Conservation (phyloP, 768 basidiomycete species). For the Trametes gibbosa region DNA sequence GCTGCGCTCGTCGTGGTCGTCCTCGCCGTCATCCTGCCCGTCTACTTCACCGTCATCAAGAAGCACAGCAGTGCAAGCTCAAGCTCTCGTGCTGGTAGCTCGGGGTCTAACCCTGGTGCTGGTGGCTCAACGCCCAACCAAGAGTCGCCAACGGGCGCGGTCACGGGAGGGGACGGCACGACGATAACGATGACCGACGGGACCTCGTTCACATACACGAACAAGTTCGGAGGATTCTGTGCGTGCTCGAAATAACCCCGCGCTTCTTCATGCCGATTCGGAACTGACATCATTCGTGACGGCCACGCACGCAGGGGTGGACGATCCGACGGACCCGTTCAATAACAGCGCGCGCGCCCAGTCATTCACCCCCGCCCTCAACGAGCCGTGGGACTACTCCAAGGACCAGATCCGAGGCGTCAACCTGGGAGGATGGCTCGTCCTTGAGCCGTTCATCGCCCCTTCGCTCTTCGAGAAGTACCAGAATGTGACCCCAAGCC, state of each 20-base stretch:
- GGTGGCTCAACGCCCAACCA: slow-evolving; percentile 12
- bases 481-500: slow-evolving; percentile 32
- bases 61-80: slow-evolving; percentile 6
- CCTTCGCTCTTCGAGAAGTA: slow-evolving; percentile 66
- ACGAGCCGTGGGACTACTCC: slow-evolving; percentile 72
- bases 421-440: slow-evolving; percentile 77
- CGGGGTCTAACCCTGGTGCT: not conserved
- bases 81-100: not conserved
- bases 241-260: slow-evolving; percentile 28
- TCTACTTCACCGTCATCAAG: slow-evolving; percentile 24
- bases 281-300: slow-evolving; percentile 13
- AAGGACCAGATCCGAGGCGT: slow-evolving; percentile 62
- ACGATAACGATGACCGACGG: slow-evolving; percentile 61
- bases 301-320: slow-evolving; percentile 50
- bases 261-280: not conserved
- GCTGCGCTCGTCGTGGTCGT: slow-evolving; percentile 26
- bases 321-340: slow-evolving; percentile 72
- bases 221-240: slow-evolving; percentile 74
- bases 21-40: slow-evolving; percentile 27
- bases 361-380: slow-evolving; percentile 78
- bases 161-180: slow-evolving; percentile 68
- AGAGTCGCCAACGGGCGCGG: slow-evolving; percentile 29
- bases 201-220: slow-evolving; percentile 69
- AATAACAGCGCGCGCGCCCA: slow-evolving; percentile 75
- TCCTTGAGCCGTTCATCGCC: slow-evolving; percentile 78